Evolutionary conservation across 1,139 yeast species (phyloP).

Genomic region (Meyerozyma guilliermondii): DNA sequence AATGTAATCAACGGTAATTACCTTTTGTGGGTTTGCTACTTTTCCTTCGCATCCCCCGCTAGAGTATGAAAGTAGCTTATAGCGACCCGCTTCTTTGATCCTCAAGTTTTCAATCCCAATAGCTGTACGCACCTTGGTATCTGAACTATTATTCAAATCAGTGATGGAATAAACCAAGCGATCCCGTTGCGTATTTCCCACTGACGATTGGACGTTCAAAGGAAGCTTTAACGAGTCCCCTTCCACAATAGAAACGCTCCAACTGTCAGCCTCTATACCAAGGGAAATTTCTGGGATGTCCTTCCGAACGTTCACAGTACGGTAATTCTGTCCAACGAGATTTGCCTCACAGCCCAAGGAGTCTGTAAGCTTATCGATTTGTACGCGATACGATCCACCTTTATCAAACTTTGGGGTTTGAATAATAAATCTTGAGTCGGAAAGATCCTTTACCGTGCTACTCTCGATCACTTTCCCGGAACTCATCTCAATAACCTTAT

Average conservation of each 20-base stretch:
- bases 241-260: constrained; percentile 42
- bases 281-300: constrained; percentile 49
- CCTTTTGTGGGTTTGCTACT: constrained; percentile 25
- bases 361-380: constrained; percentile 64
- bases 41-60: constrained; percentile 71
- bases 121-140: constrained; percentile 18
- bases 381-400: constrained; percentile 70
- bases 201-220: constrained; percentile 34
- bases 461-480: constrained; percentile 41
- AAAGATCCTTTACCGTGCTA: constrained; percentile 39
- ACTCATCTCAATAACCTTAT: constrained; percentile 40
- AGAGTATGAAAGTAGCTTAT: constrained; percentile 50
- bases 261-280: constrained; percentile 7
- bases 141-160: constrained; percentile 18
- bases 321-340: constrained; percentile 45
- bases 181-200: constrained; percentile 23
- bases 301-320: constrained; percentile 57
- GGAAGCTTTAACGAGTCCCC: constrained; percentile 61
- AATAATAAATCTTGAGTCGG: constrained; percentile 29
- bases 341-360: constrained; percentile 70
- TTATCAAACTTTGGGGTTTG: constrained; percentile 47
- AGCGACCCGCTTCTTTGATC: constrained; percentile 57
- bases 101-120: constrained; percentile 34
- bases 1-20: constrained; percentile 44
- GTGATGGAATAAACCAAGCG: constrained; percentile 21